Evolutionary conservation across 176 grass and related monocot genomes (phyloP).

Genomic region (Thalia dealbata): DNA sequence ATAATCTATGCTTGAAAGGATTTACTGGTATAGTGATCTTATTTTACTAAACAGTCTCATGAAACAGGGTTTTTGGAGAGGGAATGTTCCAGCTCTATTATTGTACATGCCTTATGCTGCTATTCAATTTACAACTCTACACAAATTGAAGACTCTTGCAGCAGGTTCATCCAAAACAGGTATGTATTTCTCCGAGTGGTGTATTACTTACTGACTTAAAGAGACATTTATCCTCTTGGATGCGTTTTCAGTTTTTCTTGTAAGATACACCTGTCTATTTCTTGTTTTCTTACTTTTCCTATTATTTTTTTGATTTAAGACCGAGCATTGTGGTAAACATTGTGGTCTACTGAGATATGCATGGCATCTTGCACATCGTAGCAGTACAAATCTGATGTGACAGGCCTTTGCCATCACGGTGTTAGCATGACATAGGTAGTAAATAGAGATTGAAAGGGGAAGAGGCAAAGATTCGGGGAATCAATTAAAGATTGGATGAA

Average conservation of each 20-base stretch:
- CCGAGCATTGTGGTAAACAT: not conserved
- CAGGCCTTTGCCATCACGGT: too few species aligned
- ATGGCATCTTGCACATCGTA: too few species aligned
- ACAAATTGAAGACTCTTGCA: conserved; percentile 92
- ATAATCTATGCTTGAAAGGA: not conserved
- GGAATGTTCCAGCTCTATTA: conserved; percentile 89
- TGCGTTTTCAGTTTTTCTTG: not conserved
- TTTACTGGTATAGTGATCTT: not conserved
- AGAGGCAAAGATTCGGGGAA: too few species aligned
- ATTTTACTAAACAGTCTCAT: conserved; percentile 19
- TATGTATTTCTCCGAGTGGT: conserved; percentile 13
- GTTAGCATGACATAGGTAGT: too few species aligned
- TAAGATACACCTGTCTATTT: not conserved
- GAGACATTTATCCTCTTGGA: not conserved
- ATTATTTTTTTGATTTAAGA: not conserved
- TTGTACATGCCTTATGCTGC: conserved; percentile 98
- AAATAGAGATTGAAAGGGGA: too few species aligned
- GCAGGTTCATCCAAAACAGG: conserved; percentile 88
- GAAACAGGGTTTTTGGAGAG: conserved; percentile 96
- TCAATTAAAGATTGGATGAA: too few species aligned
- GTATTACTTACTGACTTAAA: not conserved
- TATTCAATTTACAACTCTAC: conserved; percentile 90
- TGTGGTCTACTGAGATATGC: not conserved
- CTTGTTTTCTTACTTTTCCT: not conserved
- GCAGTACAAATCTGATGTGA: too few species aligned